These are phyloP conservation scores for Synchytrium microbalum DNA, from an alignment of 371 early-diverging fungal genomes.

Conservation along the genomic window DNA sequence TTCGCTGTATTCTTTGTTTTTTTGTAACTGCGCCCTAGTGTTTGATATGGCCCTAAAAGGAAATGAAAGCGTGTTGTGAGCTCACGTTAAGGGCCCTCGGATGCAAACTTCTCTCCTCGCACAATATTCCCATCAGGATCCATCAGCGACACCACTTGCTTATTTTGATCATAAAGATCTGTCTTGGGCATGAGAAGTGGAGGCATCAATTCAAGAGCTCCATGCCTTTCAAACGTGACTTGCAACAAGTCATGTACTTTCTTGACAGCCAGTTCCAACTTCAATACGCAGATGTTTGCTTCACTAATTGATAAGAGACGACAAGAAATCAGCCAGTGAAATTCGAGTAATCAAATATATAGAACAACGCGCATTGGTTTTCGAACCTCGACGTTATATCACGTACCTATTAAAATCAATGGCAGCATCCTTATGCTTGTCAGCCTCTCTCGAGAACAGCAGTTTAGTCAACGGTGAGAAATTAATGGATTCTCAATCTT, in stretches of 20 bases:
- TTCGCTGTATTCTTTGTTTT: background rate
- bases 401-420: conserved; percentile 64
- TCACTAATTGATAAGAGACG: no score
- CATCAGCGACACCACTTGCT: background rate
- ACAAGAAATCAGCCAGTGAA: no score
- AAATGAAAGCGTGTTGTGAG: no score
- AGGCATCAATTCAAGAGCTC: conserved; percentile 72
- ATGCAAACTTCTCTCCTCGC: conserved; percentile 64
- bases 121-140: conserved; percentile 1
- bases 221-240: conserved; percentile 75
- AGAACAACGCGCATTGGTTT: no score
- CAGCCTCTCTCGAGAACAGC: conserved; percentile 69
- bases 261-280: background rate
- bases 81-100: no score
- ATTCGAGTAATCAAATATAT: no score
- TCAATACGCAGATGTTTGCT: background rate
- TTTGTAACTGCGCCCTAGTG: no score
- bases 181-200: conserved; percentile 82
- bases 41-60: no score
- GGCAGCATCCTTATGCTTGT: conserved; percentile 81
- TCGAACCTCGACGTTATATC: no score
- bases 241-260: conserved; percentile 62
- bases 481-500: conserved; percentile 53
- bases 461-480: conserved; percentile 73
- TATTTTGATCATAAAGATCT: conserved; percentile 21